Percentiles rank a stretch among this genome's conserved stretches.
Conservation (phyloP, 192 early-diverging fungal species). For the Spizellomyces punctatus region DNA sequence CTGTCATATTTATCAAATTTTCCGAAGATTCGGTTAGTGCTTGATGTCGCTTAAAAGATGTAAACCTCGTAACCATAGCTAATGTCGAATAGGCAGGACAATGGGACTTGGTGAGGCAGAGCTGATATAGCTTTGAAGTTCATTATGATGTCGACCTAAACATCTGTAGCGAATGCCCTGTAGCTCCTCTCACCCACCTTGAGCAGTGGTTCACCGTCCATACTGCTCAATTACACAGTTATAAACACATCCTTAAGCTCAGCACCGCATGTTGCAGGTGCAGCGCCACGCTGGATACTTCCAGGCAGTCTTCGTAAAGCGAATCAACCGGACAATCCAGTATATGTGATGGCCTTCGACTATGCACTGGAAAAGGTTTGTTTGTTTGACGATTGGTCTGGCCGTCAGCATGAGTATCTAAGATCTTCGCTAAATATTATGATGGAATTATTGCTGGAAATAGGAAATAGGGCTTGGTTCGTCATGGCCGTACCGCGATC, state of each 20-base stretch:
- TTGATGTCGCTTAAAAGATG: not conserved
- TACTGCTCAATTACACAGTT: slow-evolving; percentile 29
- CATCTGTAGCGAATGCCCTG: not conserved
- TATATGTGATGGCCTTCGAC: slow-evolving; percentile 30
- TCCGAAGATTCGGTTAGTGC: slow-evolving; percentile 36
- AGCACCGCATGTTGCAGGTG: slow-evolving; percentile 3
- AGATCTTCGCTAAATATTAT: not conserved
- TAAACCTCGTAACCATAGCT: slow-evolving; percentile 4
- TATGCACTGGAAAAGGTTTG: slow-evolving; percentile 24
- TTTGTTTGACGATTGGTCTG: not conserved
- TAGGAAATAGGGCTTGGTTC: slow-evolving; percentile 32
- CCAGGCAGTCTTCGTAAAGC: slow-evolving; percentile 14
- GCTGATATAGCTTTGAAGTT: too few relatives aligned
- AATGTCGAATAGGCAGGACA: slow-evolving; percentile 17
- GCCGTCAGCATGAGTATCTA: not conserved
- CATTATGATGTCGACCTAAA: too few relatives aligned
- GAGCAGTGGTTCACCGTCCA: not conserved
- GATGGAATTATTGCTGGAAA: too few relatives aligned
- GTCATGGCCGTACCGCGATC: slow-evolving; percentile 29
- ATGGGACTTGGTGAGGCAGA: slow-evolving; percentile 26
- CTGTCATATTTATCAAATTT: slow-evolving; percentile 32
- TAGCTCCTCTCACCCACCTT: slow-evolving; percentile 31
- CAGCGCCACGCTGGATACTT: slow-evolving; percentile 35
- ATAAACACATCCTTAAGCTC: slow-evolving; percentile 16
- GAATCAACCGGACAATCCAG: not conserved